A percentile compares a stretch with the other conserved stretches of the same genome.
These are phyloP conservation scores for Erucastrum elatum DNA, from an alignment of 345 rosid genomes.

Conservation along the genomic window DNA sequence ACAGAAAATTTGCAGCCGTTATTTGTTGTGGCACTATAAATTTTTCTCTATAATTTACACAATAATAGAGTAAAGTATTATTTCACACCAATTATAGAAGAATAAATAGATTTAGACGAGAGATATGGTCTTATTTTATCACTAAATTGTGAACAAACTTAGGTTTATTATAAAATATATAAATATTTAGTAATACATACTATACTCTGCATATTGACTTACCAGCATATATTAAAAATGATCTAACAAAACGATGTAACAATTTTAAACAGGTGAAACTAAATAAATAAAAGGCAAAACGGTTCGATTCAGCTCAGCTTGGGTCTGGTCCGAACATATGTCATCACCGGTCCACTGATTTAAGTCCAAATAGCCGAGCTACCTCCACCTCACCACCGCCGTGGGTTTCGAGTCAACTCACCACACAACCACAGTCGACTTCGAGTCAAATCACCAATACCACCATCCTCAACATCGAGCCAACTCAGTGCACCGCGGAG, in stretches of 20 bases:
- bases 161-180: slow-evolving; percentile 7
- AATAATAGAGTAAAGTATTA: too few relatives aligned
- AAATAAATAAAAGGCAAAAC: slow-evolving; percentile 23
- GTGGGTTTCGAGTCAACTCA: not conserved
- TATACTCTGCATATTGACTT: slow-evolving; percentile 20
- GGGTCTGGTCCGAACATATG: slow-evolving; percentile 36
- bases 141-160: not conserved
- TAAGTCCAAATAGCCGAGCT: slow-evolving; percentile 11
- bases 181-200: slow-evolving; percentile 10
- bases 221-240: slow-evolving; percentile 7
- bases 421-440: not conserved
- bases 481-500: slow-evolving; percentile 38
- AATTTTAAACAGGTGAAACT: slow-evolving; percentile 10
- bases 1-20: not conserved
- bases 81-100: too few relatives aligned
- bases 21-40: not conserved
- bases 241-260: slow-evolving; percentile 26
- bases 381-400: not conserved
- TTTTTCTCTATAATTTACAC: too few relatives aligned
- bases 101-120: too few relatives aligned
- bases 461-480: not conserved
- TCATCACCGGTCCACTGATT: slow-evolving; percentile 41
- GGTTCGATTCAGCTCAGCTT: slow-evolving; percentile 37
- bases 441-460: slow-evolving; percentile 14
- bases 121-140: not conserved